A percentile compares a stretch with the other conserved stretches of the same genome.
Evolutionary conservation across 2,329 filamentous ascomycete genomes (phyloP).

Genomic region (Exserohilum rostratum): DNA sequence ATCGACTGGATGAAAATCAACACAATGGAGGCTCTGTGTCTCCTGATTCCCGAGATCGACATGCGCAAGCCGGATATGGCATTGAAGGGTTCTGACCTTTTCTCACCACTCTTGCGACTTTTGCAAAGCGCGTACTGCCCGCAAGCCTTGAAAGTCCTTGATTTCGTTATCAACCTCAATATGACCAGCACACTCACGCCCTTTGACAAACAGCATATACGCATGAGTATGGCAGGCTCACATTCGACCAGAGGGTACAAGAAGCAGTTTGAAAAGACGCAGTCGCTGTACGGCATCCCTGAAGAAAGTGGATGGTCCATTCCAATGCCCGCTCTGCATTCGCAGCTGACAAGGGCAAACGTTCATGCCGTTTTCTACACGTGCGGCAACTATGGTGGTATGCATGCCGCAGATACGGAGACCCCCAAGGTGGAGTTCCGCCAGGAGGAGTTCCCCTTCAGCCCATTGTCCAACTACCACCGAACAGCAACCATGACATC

Average conservation of each 20-base stretch:
- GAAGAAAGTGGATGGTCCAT: conserved; percentile 97
- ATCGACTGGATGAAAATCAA: conserved; percentile 89
- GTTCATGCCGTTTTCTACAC: conserved; percentile 97
- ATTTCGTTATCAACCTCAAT: conserved; percentile 94
- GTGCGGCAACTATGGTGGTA: conserved; percentile 64
- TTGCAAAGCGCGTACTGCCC: conserved; percentile 93
- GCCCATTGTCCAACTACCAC: conserved; percentile 71
- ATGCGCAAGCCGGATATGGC: conserved; percentile 91
- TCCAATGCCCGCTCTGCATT: conserved; percentile 88
- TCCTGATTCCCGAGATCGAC: conserved; percentile 86
- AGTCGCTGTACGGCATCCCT: conserved; percentile 95
- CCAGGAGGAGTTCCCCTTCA: conserved; percentile 82
- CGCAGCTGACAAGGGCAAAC: conserved; percentile 82
- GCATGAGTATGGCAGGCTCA: conserved; percentile 96
- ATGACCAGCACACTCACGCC: conserved; percentile 79
- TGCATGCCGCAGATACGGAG: conserved; percentile 63
- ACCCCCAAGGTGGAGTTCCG: conserved; percentile 94
- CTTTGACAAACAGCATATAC: conserved; percentile 90
- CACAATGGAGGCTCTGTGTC: conserved; percentile 86
- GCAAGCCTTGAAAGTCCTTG: conserved; percentile 87
- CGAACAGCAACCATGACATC: conserved; percentile 92
- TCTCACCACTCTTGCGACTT: conserved; percentile 86
- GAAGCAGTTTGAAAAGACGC: conserved; percentile 93
- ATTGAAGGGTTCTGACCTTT: conserved; percentile 89
- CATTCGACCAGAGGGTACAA: conserved; percentile 79